phyloP scores from a whole-genome alignment of 2,329 filamentous ascomycete genomes.

The Cladophialophora yegresii region DNA sequence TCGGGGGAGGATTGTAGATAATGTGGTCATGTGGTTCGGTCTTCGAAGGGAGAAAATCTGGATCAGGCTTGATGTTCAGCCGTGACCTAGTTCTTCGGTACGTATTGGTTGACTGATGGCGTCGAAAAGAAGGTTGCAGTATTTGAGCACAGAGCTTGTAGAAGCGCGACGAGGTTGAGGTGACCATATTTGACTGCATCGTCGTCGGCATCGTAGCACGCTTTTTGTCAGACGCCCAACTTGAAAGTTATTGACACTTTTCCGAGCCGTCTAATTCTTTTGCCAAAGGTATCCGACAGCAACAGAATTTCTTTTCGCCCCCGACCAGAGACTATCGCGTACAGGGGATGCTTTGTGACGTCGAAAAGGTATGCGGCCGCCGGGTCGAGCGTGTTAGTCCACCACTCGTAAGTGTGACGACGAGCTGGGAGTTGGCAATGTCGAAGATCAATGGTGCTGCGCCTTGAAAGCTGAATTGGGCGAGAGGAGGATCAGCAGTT shows the following conservation, averaged over 20 bases:
- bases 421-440: not conserved
- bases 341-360: not conserved
- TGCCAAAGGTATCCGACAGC: not conserved
- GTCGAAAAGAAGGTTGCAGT: constrained; percentile 38
- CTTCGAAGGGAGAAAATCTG: constrained; percentile 49
- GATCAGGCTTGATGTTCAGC: constrained; percentile 56
- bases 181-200: constrained; percentile 29
- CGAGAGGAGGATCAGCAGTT: constrained; percentile 8
- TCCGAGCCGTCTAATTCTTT: not conserved
- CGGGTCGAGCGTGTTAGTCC: not conserved
- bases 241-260: not conserved
- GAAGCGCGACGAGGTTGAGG: constrained; percentile 33
- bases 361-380: not conserved
- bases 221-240: not conserved
- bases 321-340: constrained; percentile 1
- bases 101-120: constrained; percentile 52
- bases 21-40: constrained; percentile 54
- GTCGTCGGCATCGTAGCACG: not conserved
- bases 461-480: not conserved
- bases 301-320: not conserved
- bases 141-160: constrained; percentile 37
- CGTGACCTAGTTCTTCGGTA: constrained; percentile 52
- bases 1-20: constrained; percentile 67
- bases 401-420: not conserved
- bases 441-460: not conserved